Conservation (phyloP, 805 yeast genomes). For the Candida lessepsii region DNA sequence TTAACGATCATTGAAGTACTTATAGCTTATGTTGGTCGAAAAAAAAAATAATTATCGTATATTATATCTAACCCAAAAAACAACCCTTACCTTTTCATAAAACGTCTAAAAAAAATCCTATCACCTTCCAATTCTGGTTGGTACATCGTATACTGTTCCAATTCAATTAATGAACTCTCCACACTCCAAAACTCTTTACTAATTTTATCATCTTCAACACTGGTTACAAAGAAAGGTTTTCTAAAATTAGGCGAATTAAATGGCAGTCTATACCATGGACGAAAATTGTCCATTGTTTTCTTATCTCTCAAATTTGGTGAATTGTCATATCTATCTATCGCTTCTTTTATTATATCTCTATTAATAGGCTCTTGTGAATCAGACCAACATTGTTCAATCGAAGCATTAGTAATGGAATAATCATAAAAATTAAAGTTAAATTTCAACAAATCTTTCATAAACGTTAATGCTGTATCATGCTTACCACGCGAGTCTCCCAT, state of each 20-base stretch:
- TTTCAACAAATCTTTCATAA: conserved; percentile 19
- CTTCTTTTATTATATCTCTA: conserved; percentile 17
- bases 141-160: conserved; percentile 32
- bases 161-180: conserved; percentile 25
- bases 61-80: too few species aligned
- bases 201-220: not conserved
- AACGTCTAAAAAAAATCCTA: too few species aligned
- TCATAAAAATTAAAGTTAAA: conserved; percentile 5
- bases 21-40: too few species aligned
- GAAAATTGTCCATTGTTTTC: conserved; percentile 11
- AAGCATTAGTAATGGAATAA: not conserved
- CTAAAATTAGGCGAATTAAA: conserved; percentile 24
- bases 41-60: too few species aligned
- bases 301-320: conserved; percentile 1
- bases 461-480: conserved; percentile 22
- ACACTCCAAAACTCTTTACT: conserved; percentile 24
- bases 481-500: conserved; percentile 24
- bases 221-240: conserved; percentile 11
- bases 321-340: conserved; percentile 3
- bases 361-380: conserved; percentile 26
- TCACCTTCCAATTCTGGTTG: too few species aligned
- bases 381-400: conserved; percentile 28
- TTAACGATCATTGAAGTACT: too few species aligned
- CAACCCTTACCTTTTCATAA: too few species aligned
- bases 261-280: conserved; percentile 19